These are phyloP conservation scores for Firmiana major DNA, from an alignment of 345 rosid species.

Conservation along the genomic window DNA sequence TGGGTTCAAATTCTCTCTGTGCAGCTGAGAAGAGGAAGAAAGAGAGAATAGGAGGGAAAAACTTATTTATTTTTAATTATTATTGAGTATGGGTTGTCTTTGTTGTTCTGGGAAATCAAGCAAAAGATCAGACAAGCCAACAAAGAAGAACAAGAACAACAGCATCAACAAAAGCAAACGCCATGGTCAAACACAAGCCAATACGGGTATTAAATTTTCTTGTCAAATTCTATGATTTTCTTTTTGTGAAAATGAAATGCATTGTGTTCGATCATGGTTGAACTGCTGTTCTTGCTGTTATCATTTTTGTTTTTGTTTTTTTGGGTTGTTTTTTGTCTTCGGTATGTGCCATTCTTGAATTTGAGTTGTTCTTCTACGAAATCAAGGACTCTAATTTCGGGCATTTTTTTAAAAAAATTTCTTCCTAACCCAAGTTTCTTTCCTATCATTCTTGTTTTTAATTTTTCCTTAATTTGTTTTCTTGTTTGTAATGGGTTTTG, in stretches of 20 bases:
- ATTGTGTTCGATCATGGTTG: conserved; percentile 11
- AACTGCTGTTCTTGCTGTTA: not conserved
- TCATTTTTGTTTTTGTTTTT: not conserved
- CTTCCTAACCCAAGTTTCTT: not conserved
- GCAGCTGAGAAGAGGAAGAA: not conserved
- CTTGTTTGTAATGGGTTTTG: not conserved
- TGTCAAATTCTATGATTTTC: not conserved
- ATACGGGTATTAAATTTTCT: conserved; percentile 33
- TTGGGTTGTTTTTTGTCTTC: not conserved
- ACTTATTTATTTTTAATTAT: not conserved
- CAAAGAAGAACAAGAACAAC: not conserved
- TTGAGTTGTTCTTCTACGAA: not conserved
- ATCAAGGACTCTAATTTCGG: not conserved
- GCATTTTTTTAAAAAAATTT: not conserved
- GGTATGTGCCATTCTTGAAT: not conserved
- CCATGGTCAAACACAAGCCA: conserved; percentile 35
- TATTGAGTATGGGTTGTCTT: conserved; percentile 61
- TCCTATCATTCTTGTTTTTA: not conserved
- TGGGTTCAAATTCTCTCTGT: not conserved
- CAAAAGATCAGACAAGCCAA: conserved; percentile 34
- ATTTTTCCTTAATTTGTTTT: not conserved
- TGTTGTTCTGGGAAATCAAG: conserved; percentile 40
- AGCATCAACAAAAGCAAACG: conserved; percentile 19
- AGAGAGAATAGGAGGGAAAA: not conserved
- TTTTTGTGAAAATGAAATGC: not conserved